phyloP scores from a whole-genome alignment of 208 protist species.

The Trypanosoma avium region DNA sequence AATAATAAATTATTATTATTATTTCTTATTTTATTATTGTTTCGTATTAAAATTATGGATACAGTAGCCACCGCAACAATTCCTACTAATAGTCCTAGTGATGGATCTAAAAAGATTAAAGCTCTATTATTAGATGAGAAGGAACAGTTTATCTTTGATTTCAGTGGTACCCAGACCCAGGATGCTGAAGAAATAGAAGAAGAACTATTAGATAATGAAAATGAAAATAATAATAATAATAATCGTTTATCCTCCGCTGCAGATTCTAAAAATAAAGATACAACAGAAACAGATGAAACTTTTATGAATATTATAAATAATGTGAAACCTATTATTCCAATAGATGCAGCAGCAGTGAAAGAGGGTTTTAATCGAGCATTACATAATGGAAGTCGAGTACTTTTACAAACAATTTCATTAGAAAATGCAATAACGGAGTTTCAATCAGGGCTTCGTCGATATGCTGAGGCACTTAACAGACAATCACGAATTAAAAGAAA shows the following conservation, averaged over 20 bases:
- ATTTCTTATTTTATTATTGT: too few relatives aligned
- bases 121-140: conserved; percentile 70
- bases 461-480: conserved; percentile 51
- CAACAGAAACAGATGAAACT: neutral
- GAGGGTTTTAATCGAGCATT: conserved; percentile 9
- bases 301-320: neutral
- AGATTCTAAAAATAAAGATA: neutral
- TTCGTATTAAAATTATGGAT: too few relatives aligned
- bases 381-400: conserved; percentile 2
- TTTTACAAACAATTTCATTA: conserved; percentile 22
- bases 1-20: too few relatives aligned
- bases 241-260: neutral
- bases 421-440: conserved; percentile 52
- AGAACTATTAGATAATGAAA: too few relatives aligned
- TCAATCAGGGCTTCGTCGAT: conserved; percentile 50
- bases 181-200: too few relatives aligned
- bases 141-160: conserved; percentile 84
- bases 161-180: conserved; percentile 48
- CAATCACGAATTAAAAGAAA: conserved; percentile 29
- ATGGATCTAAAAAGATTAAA: neutral
- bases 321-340: neutral
- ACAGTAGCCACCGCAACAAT: too few relatives aligned
- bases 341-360: conserved; percentile 1
- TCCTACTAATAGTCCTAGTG: neutral
- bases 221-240: neutral